A percentile compares a stretch with the other conserved stretches of the same genome.
phyloP scores from a whole-genome alignment of 768 basidiomycete species.

The Obba rivulosa region DNA sequence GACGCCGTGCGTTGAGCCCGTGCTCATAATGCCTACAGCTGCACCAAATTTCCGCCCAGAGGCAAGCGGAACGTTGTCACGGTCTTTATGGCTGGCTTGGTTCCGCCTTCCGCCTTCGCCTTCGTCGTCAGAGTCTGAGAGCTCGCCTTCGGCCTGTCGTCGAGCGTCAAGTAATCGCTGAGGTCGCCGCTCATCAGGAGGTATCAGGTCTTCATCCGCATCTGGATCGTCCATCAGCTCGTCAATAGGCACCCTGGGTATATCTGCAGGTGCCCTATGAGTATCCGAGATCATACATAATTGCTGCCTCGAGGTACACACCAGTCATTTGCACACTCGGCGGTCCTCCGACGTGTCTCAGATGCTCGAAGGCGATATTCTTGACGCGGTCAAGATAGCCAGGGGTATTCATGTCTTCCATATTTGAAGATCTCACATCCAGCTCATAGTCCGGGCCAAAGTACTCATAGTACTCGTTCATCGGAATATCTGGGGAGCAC shows the following conservation, averaged over 20 bases:
- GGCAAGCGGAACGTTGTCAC: constrained; percentile 30
- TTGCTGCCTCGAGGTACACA: constrained; percentile 26
- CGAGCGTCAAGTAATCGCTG: constrained; percentile 74
- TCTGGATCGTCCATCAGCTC: constrained; percentile 76
- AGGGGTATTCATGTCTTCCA: constrained; percentile 90
- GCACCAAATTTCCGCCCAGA: constrained; percentile 49
- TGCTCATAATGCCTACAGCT: constrained; percentile 66
- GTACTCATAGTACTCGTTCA: constrained; percentile 99
- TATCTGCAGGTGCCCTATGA: constrained; percentile 42
- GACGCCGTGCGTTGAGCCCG: constrained; percentile 63
- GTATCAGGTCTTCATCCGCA: constrained; percentile 78
- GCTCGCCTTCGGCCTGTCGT: constrained; percentile 79
- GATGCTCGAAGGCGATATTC: constrained; percentile 85
- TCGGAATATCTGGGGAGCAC: constrained; percentile 73
- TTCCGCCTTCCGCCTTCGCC: constrained; percentile 82
- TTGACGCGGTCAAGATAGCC: constrained; percentile 93
- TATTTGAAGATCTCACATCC: constrained; percentile 91
- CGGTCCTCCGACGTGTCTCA: constrained; percentile 80
- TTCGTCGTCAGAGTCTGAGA: constrained; percentile 98
- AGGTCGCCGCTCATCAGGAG: constrained; percentile 72
- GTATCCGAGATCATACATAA: not conserved
- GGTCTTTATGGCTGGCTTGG: constrained; percentile 52
- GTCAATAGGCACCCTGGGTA: constrained; percentile 82
- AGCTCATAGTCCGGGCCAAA: constrained; percentile 97
- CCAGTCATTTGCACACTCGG: constrained; percentile 92